These are phyloP conservation scores for Gossypium schwendimanii DNA, from an alignment of 441 rosid species.

Conservation along the genomic window DNA sequence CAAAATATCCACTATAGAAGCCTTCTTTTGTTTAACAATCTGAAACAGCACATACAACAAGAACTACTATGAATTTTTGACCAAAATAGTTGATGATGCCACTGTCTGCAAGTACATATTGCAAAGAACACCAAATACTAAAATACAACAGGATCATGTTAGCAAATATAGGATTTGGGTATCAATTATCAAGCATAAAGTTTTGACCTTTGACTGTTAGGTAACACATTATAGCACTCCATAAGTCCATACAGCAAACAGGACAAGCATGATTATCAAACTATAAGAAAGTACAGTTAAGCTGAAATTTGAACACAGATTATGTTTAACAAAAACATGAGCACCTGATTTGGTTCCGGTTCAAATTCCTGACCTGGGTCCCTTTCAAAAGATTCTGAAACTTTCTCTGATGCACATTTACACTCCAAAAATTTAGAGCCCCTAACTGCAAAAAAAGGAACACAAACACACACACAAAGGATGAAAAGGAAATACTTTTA, in stretches of 20 bases:
- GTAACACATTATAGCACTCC: background rate
- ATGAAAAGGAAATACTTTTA: background rate
- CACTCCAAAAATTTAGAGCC: conserved; percentile 23
- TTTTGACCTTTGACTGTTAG: conserved; percentile 3
- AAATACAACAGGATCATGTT: background rate
- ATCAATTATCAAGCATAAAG: background rate
- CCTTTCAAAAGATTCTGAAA: conserved; percentile 31
- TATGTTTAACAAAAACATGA: background rate
- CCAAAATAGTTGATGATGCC: background rate
- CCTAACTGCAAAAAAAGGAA: conserved; percentile 11
- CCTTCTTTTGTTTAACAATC: conserved; percentile 27
- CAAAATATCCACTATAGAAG: conserved; percentile 42
- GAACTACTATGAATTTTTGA: background rate
- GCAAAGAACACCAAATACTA: background rate
- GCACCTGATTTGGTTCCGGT: conserved; percentile 29
- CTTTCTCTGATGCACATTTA: conserved; percentile 26
- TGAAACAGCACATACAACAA: conserved; percentile 20
- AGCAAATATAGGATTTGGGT: conserved; percentile 1
- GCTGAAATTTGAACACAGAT: background rate
- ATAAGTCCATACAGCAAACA: background rate
- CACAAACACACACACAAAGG: background rate
- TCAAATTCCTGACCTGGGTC: conserved; percentile 17
- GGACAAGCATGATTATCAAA: background rate
- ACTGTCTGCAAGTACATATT: background rate
- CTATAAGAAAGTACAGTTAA: background rate